A percentile compares a stretch with the other conserved stretches of the same genome.
These are phyloP conservation scores for Schoenoplectus tabernaemontani DNA, from an alignment of 202 grass and related monocot genomes.

Conservation along the genomic window DNA sequence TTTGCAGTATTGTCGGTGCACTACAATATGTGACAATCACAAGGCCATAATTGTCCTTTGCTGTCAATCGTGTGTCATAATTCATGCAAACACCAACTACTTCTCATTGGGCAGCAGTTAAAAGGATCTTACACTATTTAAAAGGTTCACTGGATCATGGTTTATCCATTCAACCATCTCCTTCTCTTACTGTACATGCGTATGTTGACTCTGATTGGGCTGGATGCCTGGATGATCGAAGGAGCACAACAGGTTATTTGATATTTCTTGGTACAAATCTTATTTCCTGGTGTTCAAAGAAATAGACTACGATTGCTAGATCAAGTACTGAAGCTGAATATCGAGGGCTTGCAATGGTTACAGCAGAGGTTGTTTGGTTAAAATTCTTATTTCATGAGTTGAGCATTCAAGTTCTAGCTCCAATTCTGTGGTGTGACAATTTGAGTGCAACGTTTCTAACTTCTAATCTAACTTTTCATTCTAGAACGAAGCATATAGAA, in stretches of 20 bases:
- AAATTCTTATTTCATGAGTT: no score
- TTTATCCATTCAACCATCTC: neutral
- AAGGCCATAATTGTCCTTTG: neutral
- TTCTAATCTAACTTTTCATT: no score
- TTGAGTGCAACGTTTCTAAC: no score
- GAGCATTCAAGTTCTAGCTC: no score
- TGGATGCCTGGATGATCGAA: neutral
- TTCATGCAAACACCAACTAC: neutral
- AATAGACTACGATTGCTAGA: neutral
- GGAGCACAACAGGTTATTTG: neutral
- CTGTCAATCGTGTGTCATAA: neutral
- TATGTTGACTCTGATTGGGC: neutral
- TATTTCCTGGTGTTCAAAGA: neutral
- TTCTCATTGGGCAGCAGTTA: neutral
- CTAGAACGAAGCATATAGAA: no score
- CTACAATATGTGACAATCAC: neutral
- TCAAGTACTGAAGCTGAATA: no score
- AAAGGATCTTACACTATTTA: neutral
- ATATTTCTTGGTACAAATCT: neutral
- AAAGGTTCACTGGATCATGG: neutral
- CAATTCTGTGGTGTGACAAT: no score
- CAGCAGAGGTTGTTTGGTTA: no score
- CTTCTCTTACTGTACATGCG: no score
- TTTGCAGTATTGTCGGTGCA: neutral
- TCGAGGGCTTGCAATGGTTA: no score